phyloP scores from a whole-genome alignment of 1,284 basidiomycete species.

The Pterulicium gracile region DNA sequence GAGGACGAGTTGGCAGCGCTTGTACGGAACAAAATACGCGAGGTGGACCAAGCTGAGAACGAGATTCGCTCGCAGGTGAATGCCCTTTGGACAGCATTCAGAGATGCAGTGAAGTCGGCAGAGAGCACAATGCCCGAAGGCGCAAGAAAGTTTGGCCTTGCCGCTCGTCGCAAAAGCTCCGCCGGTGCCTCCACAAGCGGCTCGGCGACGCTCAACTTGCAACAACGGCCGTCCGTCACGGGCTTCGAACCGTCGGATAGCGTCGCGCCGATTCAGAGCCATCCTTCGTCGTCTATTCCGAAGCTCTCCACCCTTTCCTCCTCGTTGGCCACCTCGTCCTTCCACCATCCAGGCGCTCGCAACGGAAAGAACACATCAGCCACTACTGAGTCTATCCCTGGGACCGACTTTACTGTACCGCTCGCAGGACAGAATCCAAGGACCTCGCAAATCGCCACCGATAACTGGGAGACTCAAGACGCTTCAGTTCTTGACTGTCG shows the following conservation, averaged over 20 bases:
- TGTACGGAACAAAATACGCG: constrained; percentile 42
- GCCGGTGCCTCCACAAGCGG: constrained; percentile 10
- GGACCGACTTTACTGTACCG: constrained; percentile 19
- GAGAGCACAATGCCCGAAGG: constrained; percentile 21
- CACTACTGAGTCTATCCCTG: constrained; percentile 16
- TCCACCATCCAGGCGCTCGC: constrained; percentile 38
- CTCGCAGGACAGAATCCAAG: constrained; percentile 19
- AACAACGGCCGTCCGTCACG: constrained; percentile 20
- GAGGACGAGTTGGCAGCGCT: constrained; percentile 49
- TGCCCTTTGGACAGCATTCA: constrained; percentile 49
- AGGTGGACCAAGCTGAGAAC: constrained; percentile 45
- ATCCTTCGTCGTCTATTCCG: constrained; percentile 21
- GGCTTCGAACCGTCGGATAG: constrained; percentile 44
- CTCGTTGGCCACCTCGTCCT: constrained; percentile 49
- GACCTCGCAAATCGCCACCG: constrained; percentile 21
- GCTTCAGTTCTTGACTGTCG: constrained; percentile 40
- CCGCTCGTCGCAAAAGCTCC: constrained; percentile 15
- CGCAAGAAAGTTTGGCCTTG: constrained; percentile 8
- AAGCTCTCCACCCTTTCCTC: constrained; percentile 55
- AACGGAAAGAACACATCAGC: constrained; percentile 6
- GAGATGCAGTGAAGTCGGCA: constrained; percentile 33
- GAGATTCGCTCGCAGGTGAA: constrained; percentile 49
- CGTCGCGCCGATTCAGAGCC: constrained; percentile 22
- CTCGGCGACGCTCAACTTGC: constrained; percentile 26
- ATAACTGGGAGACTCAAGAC: constrained; percentile 23